These are phyloP conservation scores for Coemansia nantahalensis DNA, from an alignment of 192 early-diverging fungal genomes.

Conservation along the genomic window DNA sequence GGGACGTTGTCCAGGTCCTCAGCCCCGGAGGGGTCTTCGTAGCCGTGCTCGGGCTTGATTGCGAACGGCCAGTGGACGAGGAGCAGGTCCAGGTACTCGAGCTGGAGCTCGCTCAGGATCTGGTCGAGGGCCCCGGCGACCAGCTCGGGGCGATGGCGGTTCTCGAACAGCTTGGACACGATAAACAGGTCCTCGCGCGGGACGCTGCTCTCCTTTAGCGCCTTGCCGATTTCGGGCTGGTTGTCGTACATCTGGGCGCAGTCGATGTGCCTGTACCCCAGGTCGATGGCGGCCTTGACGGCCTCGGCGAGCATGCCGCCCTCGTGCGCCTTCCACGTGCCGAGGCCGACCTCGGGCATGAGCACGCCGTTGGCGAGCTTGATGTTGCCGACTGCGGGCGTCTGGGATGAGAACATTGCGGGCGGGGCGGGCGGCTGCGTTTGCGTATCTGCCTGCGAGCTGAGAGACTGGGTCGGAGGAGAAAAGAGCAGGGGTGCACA, in stretches of 20 bases:
- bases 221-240: conserved; percentile 76
- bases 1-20: conserved; percentile 52
- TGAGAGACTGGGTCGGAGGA: too few species aligned
- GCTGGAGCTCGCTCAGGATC: conserved; percentile 64
- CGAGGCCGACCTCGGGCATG: conserved; percentile 64
- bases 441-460: too few species aligned
- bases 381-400: conserved; percentile 33
- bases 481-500: too few species aligned
- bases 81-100: conserved; percentile 80
- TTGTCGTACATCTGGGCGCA: conserved; percentile 70
- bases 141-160: conserved; percentile 59
- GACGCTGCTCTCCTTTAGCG: conserved; percentile 58
- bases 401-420: not conserved
- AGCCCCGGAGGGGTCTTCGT: conserved; percentile 35
- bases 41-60: conserved; percentile 41
- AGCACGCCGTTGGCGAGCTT: conserved; percentile 63
- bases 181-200: conserved; percentile 77
- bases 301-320: conserved; percentile 57
- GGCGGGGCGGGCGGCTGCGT: too few species aligned
- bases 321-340: conserved; percentile 61
- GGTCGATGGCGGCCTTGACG: conserved; percentile 59
- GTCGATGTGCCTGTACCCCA: conserved; percentile 75
- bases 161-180: conserved; percentile 77
- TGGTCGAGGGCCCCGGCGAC: conserved; percentile 60
- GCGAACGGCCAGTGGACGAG: conserved; percentile 85